Evolutionary conservation across 208 protist species (phyloP).

Genomic region (Jaenimonas drosophilae): DNA sequence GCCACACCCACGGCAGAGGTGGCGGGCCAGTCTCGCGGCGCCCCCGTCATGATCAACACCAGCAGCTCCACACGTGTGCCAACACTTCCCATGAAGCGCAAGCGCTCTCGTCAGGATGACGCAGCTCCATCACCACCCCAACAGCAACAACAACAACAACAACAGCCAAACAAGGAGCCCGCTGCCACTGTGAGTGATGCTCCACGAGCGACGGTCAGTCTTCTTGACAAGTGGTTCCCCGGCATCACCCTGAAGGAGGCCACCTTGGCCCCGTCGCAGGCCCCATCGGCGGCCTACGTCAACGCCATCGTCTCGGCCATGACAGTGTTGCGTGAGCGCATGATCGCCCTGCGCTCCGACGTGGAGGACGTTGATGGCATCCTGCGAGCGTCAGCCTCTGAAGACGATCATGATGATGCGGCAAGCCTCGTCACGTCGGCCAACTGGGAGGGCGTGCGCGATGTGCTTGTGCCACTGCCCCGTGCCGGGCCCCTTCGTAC

Average conservation of each 20-base stretch:
- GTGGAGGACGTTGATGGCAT: conserved; percentile 51
- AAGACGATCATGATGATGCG: conserved; percentile 2
- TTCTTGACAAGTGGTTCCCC: conserved; percentile 76
- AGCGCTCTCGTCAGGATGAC: neutral
- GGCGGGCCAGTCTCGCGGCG: neutral
- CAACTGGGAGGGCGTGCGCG: conserved; percentile 15
- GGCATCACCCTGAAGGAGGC: conserved; percentile 49
- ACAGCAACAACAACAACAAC: neutral
- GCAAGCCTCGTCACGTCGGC: neutral
- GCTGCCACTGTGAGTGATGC: too few species aligned
- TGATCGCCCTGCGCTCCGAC: conserved; percentile 38
- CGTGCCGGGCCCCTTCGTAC: too few species aligned
- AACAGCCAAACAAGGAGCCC: too few species aligned
- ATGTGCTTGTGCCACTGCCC: conserved; percentile 10
- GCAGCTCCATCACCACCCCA: neutral
- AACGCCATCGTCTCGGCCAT: conserved; percentile 36
- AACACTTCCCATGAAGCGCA: neutral
- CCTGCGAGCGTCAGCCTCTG: conserved; percentile 9
- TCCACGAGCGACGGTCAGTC: conserved; percentile 10
- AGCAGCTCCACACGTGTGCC: neutral
- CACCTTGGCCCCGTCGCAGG: conserved; percentile 36
- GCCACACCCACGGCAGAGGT: conserved; percentile 7
- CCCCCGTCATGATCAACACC: neutral
- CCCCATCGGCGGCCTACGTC: conserved; percentile 27
- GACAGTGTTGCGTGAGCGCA: conserved; percentile 35